Evolutionary conservation across 768 basidiomycete species (phyloP).

Genomic region (Mrakia hoshinonis): DNA sequence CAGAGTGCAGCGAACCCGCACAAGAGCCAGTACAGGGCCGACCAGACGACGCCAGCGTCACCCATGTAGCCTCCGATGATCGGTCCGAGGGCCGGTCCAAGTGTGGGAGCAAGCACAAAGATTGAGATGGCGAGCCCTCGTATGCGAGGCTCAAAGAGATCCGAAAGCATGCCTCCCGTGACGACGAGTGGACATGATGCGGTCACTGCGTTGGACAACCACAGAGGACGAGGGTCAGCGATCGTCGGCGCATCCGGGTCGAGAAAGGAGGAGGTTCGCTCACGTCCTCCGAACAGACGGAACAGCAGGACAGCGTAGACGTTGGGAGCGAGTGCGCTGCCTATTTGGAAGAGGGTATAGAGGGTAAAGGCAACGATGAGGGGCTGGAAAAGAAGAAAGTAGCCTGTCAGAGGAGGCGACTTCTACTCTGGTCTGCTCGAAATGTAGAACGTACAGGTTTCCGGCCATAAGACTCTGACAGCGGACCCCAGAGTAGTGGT

Average conservation of each 20-base stretch:
- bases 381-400: not conserved
- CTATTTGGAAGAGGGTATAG: constrained; percentile 41
- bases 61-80: constrained; percentile 41
- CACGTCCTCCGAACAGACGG: constrained; percentile 41
- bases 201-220: constrained; percentile 29
- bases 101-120: constrained; percentile 39
- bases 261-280: not conserved
- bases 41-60: constrained; percentile 38
- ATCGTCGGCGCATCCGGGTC: too few relatives aligned
- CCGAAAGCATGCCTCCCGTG: constrained; percentile 41
- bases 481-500: constrained; percentile 41
- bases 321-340: constrained; percentile 42
- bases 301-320: constrained; percentile 42
- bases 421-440: not conserved
- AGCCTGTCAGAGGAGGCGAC: not conserved
- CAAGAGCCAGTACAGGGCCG: constrained; percentile 35
- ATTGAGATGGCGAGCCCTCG: constrained; percentile 34
- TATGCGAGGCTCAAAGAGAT: constrained; percentile 38
- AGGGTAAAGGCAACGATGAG: constrained; percentile 40
- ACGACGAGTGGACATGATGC: constrained; percentile 44
- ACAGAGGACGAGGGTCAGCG: not conserved
- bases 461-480: constrained; percentile 17
- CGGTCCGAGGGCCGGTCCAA: constrained; percentile 41
- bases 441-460: not conserved
- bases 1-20: constrained; percentile 40